phyloP scores from a whole-genome alignment of 495 filamentous ascomycete genomes.

The Aspergillus indologenus region DNA sequence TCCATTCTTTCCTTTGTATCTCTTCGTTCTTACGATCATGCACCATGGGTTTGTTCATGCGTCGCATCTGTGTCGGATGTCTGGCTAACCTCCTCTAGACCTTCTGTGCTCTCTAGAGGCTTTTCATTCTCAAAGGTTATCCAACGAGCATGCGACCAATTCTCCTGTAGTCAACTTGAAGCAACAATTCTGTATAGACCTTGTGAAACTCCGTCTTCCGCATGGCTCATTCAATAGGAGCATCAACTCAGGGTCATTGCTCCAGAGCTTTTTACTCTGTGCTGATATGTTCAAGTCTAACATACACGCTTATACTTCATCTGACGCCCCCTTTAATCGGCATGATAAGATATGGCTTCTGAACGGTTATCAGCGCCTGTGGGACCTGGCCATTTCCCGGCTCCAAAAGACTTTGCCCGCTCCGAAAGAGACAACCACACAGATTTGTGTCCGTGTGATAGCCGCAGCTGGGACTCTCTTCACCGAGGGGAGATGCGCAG shows the following conservation, averaged over 20 bases:
- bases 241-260: slow-evolving; percentile 25
- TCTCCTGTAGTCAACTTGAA: slow-evolving; percentile 25
- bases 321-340: slow-evolving; percentile 21
- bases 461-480: slow-evolving; percentile 18
- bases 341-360: slow-evolving; percentile 36
- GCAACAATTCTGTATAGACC: slow-evolving; percentile 31
- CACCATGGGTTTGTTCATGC: slow-evolving; percentile 32
- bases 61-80: not conserved
- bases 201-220: slow-evolving; percentile 34
- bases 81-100: slow-evolving; percentile 30
- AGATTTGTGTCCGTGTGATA: slow-evolving; percentile 27
- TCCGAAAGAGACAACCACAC: slow-evolving; percentile 17
- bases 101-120: slow-evolving; percentile 36
- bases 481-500: slow-evolving; percentile 14
- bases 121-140: slow-evolving; percentile 8
- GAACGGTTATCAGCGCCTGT: slow-evolving; percentile 38
- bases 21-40: slow-evolving; percentile 35
- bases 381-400: slow-evolving; percentile 31
- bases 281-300: slow-evolving; percentile 31
- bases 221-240: slow-evolving; percentile 26
- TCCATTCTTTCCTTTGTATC: slow-evolving; percentile 27
- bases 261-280: slow-evolving; percentile 23
- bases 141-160: slow-evolving; percentile 8
- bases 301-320: slow-evolving; percentile 4
- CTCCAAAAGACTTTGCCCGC: slow-evolving; percentile 19